Evolutionary conservation across 352 stramenopile species (phyloP).

Genomic region (Phytophthora uliginosa): DNA sequence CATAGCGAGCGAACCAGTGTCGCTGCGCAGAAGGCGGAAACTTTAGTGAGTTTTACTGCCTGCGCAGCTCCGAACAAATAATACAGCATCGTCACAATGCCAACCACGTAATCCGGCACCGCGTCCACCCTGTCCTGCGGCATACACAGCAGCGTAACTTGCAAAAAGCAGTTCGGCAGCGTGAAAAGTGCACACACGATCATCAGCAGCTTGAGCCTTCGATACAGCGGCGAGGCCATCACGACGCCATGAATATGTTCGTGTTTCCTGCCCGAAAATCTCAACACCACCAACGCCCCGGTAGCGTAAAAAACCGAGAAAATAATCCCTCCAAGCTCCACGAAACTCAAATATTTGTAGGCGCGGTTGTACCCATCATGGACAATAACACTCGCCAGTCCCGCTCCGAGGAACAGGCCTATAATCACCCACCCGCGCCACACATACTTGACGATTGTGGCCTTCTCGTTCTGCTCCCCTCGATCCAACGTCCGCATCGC

Average conservation of each 20-base stretch:
- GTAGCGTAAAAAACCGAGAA: conserved; percentile 58
- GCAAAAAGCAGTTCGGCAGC: too few species aligned
- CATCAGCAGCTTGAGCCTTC: conserved; percentile 74
- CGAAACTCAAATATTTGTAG: conserved; percentile 62
- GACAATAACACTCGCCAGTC: conserved; percentile 50
- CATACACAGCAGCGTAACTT: too few species aligned
- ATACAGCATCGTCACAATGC: conserved; percentile 65
- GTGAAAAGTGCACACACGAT: conserved; percentile 73
- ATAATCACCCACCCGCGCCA: conserved; percentile 46
- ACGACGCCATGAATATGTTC: conserved; percentile 79
- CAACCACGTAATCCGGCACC: conserved; percentile 71
- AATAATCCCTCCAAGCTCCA: conserved; percentile 58
- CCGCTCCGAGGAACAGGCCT: conserved; percentile 40
- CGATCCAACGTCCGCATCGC: conserved; percentile 69
- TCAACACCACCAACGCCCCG: conserved; percentile 49
- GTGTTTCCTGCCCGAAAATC: conserved; percentile 64
- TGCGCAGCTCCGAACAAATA: conserved; percentile 73
- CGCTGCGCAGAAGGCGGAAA: too few species aligned
- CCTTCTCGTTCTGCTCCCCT: conserved; percentile 53
- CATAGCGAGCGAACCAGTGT: too few species aligned
- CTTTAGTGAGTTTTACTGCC: too few species aligned
- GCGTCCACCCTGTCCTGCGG: too few species aligned
- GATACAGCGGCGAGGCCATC: conserved; percentile 74
- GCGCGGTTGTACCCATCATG: conserved; percentile 63
- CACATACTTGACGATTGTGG: conserved; percentile 63